Evolutionary conservation across 1,139 yeast species (phyloP).

Genomic region (Blastobotrys illinoisensis): DNA sequence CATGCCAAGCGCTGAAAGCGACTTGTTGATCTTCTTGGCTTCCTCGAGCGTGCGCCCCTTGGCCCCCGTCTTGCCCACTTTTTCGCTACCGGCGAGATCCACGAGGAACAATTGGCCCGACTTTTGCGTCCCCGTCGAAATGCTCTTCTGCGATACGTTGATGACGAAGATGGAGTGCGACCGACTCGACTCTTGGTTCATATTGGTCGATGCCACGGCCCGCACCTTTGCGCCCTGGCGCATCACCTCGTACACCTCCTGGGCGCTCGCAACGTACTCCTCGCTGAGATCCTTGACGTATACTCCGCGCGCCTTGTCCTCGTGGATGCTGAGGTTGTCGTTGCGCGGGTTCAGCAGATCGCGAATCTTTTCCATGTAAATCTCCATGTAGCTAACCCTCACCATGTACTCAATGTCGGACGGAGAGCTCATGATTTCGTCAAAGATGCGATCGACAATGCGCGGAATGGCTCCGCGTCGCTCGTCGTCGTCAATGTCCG

Average conservation of each 20-base stretch:
- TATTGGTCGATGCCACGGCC: conserved; percentile 57
- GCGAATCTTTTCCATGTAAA: conserved; percentile 69
- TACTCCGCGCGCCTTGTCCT: conserved; percentile 60
- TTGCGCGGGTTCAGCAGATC: conserved; percentile 48
- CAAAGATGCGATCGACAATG: conserved; percentile 61
- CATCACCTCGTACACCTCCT: conserved; percentile 55
- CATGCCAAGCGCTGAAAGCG: conserved; percentile 72
- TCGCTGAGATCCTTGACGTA: conserved; percentile 65
- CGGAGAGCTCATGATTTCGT: conserved; percentile 46
- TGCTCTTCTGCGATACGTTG: conserved; percentile 53
- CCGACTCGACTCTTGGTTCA: conserved; percentile 74
- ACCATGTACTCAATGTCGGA: conserved; percentile 61
- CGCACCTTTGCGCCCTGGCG: conserved; percentile 52
- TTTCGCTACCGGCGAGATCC: conserved; percentile 88
- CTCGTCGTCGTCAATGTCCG: conserved; percentile 36
- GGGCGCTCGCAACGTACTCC: conserved; percentile 51
- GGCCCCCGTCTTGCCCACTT: conserved; percentile 78
- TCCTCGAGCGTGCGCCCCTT: conserved; percentile 72
- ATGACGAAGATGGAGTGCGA: conserved; percentile 79
- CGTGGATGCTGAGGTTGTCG: conserved; percentile 52
- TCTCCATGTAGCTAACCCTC: conserved; percentile 72
- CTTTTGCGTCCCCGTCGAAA: conserved; percentile 45
- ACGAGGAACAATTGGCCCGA: conserved; percentile 69
- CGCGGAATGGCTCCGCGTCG: conserved; percentile 66
- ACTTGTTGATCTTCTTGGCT: conserved; percentile 76